Evolutionary conservation across 371 early-diverging fungal genomes (phyloP).

Genomic region (Blastocladiella emersonii): DNA sequence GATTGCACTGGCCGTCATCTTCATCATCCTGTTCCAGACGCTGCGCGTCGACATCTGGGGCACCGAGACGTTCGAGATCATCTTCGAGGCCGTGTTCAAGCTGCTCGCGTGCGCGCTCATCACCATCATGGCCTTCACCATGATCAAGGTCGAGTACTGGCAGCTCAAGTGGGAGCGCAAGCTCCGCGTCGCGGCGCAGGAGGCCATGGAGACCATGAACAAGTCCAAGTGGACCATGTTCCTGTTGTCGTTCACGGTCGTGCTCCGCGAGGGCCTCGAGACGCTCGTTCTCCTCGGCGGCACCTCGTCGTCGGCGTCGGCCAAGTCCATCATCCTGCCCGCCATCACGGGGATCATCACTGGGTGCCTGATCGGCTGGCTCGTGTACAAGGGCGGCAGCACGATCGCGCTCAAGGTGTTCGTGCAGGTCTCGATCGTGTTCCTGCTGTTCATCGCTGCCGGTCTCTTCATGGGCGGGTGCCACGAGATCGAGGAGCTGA

Average conservation of each 20-base stretch:
- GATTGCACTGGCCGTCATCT: neutral
- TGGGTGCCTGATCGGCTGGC: neutral
- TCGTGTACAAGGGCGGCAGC: neutral
- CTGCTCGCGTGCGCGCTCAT: neutral
- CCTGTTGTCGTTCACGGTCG: neutral
- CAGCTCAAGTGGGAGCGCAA: slow-evolving; percentile 5
- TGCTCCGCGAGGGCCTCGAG: slow-evolving; percentile 1
- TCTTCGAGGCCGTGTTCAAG: neutral
- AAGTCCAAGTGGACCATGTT: neutral
- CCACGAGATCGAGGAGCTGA: slow-evolving; percentile 1
- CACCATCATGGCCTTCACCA: slow-evolving; percentile 1
- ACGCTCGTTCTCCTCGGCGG: neutral
- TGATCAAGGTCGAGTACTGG: neutral
- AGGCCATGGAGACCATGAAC: neutral
- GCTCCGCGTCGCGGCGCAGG: neutral
- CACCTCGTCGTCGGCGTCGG: neutral
- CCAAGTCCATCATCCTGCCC: neutral
- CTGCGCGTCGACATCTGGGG: neutral
- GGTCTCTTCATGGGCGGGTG: neutral
- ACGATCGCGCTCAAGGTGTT: neutral
- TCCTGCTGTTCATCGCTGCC: slow-evolving; percentile 3
- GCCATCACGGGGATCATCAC: neutral
- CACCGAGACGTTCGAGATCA: neutral
- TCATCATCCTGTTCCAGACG: neutral
- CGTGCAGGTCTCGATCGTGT: neutral